Conservation (phyloP, 2,329 filamentous ascomycete genomes). For the Chrysoporthe austroafricana region DNA sequence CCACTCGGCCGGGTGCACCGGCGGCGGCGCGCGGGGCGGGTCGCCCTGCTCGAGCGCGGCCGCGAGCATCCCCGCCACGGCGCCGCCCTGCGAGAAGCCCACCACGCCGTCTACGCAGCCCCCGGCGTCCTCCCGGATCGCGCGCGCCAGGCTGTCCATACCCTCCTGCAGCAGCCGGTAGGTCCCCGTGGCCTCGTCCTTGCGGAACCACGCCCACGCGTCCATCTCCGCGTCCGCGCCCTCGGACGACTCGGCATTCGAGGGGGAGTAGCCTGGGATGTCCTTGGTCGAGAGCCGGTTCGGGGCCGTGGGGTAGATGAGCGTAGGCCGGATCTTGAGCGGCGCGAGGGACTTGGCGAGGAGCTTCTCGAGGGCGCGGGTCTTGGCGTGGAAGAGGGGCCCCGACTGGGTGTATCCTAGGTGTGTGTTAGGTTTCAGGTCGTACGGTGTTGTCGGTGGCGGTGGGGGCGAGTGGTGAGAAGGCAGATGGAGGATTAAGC, state of each 20-base stretch:
- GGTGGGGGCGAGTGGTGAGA: not conserved
- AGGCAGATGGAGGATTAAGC: not conserved
- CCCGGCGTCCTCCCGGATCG: conserved; percentile 63
- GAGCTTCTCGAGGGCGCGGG: conserved; percentile 81
- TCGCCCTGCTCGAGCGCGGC: conserved; percentile 63
- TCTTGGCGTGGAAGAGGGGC: conserved; percentile 82
- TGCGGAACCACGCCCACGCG: conserved; percentile 82
- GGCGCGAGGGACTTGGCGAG: conserved; percentile 73
- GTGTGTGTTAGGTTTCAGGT: not conserved
- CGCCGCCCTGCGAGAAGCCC: conserved; percentile 83
- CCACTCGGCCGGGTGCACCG: conserved; percentile 44
- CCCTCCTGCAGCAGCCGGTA: conserved; percentile 75
- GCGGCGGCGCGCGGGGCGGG: conserved; percentile 25
- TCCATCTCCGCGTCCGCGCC: conserved; percentile 55
- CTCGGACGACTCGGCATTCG: conserved; percentile 42
- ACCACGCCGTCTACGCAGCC: conserved; percentile 77
- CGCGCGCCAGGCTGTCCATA: conserved; percentile 63
- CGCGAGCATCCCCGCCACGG: conserved; percentile 72
- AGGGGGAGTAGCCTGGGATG: conserved; percentile 68
- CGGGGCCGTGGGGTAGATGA: conserved; percentile 73
- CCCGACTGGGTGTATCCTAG: conserved; percentile 90
- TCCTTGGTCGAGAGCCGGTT: conserved; percentile 65
- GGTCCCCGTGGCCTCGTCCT: conserved; percentile 63
- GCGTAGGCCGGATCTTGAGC: conserved; percentile 48
- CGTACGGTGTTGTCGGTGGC: no score